phyloP scores from a whole-genome alignment of 2,329 filamentous ascomycete genomes.

The Aspergillus aculeatus region DNA sequence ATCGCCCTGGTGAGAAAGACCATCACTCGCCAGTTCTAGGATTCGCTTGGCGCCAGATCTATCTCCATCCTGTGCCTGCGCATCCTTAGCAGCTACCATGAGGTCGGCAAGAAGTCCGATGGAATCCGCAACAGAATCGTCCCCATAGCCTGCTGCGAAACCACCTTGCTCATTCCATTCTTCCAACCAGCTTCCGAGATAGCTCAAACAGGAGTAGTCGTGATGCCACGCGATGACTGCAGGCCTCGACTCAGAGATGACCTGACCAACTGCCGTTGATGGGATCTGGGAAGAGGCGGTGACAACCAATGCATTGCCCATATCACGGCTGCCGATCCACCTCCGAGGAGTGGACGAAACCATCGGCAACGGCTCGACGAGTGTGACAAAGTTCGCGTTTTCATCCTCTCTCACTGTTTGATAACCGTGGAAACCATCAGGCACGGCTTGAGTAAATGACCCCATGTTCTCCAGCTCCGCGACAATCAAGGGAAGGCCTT shows the following conservation, averaged over 20 bases:
- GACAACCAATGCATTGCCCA: constrained; percentile 36
- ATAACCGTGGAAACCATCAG: constrained; percentile 69
- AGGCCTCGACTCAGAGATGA: constrained; percentile 74
- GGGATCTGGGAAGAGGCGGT: constrained; percentile 40
- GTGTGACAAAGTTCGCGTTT: constrained; percentile 73
- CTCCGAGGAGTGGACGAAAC: constrained; percentile 32
- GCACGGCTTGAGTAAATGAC: constrained; percentile 75
- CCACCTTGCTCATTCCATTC: constrained; percentile 49
- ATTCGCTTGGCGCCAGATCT: constrained; percentile 44
- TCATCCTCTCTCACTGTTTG: constrained; percentile 80
- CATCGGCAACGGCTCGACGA: constrained; percentile 58
- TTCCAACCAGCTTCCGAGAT: constrained; percentile 69
- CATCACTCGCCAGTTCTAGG: constrained; percentile 51
- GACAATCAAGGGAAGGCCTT: constrained; percentile 56
- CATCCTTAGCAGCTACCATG: constrained; percentile 49
- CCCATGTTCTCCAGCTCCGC: constrained; percentile 67
- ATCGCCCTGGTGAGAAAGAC: constrained; percentile 55
- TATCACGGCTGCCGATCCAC: constrained; percentile 20
- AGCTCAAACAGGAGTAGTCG: constrained; percentile 73
- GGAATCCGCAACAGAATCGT: constrained; percentile 68
- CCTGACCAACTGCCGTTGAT: constrained; percentile 47
- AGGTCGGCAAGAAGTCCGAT: constrained; percentile 72
- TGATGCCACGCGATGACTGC: constrained; percentile 73
- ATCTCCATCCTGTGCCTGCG: constrained; percentile 30
- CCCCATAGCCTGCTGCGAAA: constrained; percentile 54